Evolutionary conservation across 2,329 filamentous ascomycete species (phyloP).

Genomic region (Amphichorda felina): DNA sequence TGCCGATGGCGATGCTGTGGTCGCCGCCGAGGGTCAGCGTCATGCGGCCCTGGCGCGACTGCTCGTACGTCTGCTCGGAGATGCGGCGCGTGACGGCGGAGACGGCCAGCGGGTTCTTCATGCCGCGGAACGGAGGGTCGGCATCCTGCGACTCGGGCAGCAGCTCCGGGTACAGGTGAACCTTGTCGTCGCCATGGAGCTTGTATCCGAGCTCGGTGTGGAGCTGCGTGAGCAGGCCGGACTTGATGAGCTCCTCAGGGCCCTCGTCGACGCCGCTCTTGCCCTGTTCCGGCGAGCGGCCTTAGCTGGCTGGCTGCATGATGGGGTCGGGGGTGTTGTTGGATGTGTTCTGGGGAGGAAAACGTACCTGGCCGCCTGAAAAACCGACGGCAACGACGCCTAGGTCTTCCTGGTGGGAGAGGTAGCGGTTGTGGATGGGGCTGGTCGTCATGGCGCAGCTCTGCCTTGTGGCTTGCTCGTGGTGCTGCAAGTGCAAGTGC

Average conservation of each 20-base stretch:
- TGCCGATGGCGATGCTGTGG: conserved; percentile 93
- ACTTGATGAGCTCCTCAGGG: conserved; percentile 77
- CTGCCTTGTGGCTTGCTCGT: neutral
- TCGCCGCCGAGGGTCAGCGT: conserved; percentile 92
- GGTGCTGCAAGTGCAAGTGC: too few species aligned
- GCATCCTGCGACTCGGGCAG: conserved; percentile 53
- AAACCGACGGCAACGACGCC: conserved; percentile 93
- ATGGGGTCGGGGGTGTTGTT: neutral
- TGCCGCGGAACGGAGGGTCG: conserved; percentile 75
- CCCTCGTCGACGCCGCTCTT: conserved; percentile 88
- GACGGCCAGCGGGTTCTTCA: conserved; percentile 87
- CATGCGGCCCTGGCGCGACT: conserved; percentile 72
- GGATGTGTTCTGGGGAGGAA: conserved; percentile 1
- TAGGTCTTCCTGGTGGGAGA: conserved; percentile 66
- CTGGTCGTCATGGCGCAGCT: conserved; percentile 21
- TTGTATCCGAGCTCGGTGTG: conserved; percentile 79
- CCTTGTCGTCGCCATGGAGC: conserved; percentile 69
- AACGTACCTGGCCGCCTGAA: conserved; percentile 80
- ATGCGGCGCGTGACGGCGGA: conserved; percentile 75
- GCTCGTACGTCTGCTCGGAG: conserved; percentile 73
- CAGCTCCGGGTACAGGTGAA: conserved; percentile 72
- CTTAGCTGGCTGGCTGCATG: too few species aligned
- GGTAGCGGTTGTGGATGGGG: conserved; percentile 58
- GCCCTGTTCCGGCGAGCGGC: conserved; percentile 41
- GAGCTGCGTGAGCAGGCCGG: conserved; percentile 76